Conservation (phyloP, 345 rosid species). For the Erodium maritimum region DNA sequence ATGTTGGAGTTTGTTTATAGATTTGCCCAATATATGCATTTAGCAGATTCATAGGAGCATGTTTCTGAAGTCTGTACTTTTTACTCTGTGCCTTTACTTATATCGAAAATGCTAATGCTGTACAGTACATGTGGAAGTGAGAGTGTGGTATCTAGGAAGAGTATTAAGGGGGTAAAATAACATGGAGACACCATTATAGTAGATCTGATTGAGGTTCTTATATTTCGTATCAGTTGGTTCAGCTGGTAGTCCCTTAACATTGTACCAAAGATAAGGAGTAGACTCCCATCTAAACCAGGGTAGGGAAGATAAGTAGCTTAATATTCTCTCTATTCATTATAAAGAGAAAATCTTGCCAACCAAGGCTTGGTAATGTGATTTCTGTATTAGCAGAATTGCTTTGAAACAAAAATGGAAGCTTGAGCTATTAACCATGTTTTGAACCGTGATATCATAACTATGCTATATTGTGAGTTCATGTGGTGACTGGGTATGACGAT, state of each 20-base stretch:
- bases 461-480: too few relatives aligned
- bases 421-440: background rate
- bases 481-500: too few relatives aligned
- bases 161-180: too few relatives aligned
- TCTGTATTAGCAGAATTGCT: background rate
- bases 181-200: too few relatives aligned
- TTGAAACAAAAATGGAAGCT: background rate
- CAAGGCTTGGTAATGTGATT: background rate
- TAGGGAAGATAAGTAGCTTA: too few relatives aligned
- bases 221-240: too few relatives aligned
- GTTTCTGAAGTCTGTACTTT: background rate
- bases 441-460: background rate
- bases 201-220: too few relatives aligned
- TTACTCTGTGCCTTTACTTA: background rate
- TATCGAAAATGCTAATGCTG: background rate
- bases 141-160: background rate
- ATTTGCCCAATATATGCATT: background rate
- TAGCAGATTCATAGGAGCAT: too few relatives aligned
- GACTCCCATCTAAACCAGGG: too few relatives aligned
- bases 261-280: too few relatives aligned
- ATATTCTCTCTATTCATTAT: background rate
- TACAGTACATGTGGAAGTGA: background rate
- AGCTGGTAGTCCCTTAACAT: too few relatives aligned
- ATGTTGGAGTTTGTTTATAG: background rate
- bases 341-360: background rate